Evolutionary conservation across 1,284 basidiomycete genomes (phyloP), one percentile per base, ranked within the genome.

Genomic region (Ustilago nuda): DNA sequence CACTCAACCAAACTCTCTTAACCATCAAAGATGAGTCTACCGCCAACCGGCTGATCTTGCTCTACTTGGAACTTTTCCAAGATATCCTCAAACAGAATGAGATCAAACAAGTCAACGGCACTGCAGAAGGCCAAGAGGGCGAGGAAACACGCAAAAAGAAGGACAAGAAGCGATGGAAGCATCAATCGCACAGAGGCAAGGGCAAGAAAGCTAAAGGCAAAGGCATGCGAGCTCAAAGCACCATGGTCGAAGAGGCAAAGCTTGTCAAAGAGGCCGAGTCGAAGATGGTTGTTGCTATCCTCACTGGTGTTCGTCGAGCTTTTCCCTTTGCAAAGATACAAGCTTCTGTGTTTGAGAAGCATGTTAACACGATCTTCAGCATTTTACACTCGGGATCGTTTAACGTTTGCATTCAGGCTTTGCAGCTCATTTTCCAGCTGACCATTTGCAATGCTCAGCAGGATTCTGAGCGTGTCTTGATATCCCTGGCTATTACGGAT

Each of bases 31-130:
- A 88, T 32, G 89, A 90, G 11, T 89, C 90, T 0, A 92, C 95
- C 8, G 93, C 95, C n/a, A 88, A 92, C 56, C 90, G 91, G 70
- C 88, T 99, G 59, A 91, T 99, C 37, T 91, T 94, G 68, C 89
- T 96, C 11, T 99, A 99, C 87, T 99, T 99, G 84, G 92, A 95
- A 87, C 90, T 99, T 81, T 99, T 99, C 87, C 89, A 92, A 78
- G 94, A 94, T 82, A 69, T 83, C 11, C 68, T 85, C 37, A 82
- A 86, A 51, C 80, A 86, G 56, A 82, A 86, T 43, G 82, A 84
- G 59, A 51, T 59, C 52, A 78, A 81, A 51, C 74, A 78, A 32
- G 81, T 62, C 39, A 76, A 81, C 30, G 76, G 76, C n/a, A 78
- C 66, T 32, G 75, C 59, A n/a, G 76, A 76, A 33, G 77, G 74